phyloP scores from a whole-genome alignment of 495 filamentous ascomycete genomes.

The Penicillium turbatum region DNA sequence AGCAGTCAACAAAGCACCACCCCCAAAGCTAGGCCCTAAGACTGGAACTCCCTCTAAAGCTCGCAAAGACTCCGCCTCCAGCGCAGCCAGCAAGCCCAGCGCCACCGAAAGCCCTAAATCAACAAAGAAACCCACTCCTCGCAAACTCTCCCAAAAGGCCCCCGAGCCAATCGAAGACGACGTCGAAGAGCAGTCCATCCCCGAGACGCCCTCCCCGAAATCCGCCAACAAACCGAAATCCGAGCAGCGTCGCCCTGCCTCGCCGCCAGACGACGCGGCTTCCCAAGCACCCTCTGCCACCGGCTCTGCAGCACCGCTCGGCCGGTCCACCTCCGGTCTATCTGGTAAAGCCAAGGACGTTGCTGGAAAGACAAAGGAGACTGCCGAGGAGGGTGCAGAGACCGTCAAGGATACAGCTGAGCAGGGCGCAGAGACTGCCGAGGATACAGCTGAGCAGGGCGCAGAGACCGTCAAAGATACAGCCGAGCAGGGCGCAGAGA shows the following conservation, averaged over 20 bases:
- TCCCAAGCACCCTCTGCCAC: conserved; percentile 23
- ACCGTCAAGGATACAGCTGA: conserved; percentile 16
- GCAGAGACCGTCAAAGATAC: conserved; percentile 25
- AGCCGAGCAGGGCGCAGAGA: no score
- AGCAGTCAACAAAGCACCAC: conserved; percentile 22
- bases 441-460: background rate
- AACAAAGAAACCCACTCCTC: conserved; percentile 19
- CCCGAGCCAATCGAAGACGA: conserved; percentile 26
- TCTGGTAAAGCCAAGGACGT: conserved; percentile 20
- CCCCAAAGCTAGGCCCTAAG: conserved; percentile 26
- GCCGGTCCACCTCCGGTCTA: conserved; percentile 14
- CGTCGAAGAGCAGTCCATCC: conserved; percentile 19
- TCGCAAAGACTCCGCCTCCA: conserved; percentile 44
- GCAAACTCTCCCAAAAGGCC: conserved; percentile 26
- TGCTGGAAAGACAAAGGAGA: conserved; percentile 24
- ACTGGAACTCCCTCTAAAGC: conserved; percentile 46
- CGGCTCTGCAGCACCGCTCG: conserved; percentile 26
- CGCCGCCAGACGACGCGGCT: conserved; percentile 23
- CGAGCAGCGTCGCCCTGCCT: conserved; percentile 30
- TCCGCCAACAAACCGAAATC: conserved; percentile 29
- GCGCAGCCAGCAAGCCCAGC: conserved; percentile 31
- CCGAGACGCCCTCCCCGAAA: conserved; percentile 27
- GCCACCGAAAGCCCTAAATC: conserved; percentile 24
- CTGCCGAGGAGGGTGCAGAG: conserved; percentile 20
- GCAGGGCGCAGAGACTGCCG: no score